Evolutionary conservation across 192 early-diverging fungal genomes (phyloP), one percentile per base, ranked within the genome.

Genomic region (Thoreauomyces humboldtii): DNA sequence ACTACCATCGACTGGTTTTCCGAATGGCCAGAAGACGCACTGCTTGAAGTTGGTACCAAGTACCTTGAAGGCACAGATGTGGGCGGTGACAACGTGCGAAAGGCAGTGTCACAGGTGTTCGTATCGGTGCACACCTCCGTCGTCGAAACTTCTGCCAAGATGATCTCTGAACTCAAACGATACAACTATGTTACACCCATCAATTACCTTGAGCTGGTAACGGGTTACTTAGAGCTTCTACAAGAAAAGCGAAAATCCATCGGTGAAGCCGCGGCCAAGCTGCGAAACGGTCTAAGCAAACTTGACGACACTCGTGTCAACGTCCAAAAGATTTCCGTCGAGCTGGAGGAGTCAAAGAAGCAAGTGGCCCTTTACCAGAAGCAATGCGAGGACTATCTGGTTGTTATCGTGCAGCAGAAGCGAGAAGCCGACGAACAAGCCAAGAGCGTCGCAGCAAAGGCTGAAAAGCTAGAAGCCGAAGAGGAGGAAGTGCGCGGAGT

Each of bases 341-440:
- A 85, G 50, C 65, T 85, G 14, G 83, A 85, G 67, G 78, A 75
- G 4, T 74, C 83, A 22, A 85, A 85, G 56, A 85, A 82, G 57
- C 82, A 85, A 43, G 83, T 85, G 9, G 83, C 80, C 0, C 77
- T 73, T 34, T 85, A 67, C 52, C 83, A 85, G 47, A 85, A 85
- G 61, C 82, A 85, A 56, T 85, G 83, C 61, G 84, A 86, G 61
- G 84, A 86, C 42, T 86, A 83, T 48, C 69, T 86, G 29, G 84
- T 86, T 5, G 70, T 85, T 24, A 86, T 86, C 74, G 84, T 86
- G 22, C 84, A 86, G 67, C 84, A 86, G 53, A 86, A 83, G 66
- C 64, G 84, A 4, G 84, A 86, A 50, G 84, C 84, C 6, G 84
- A 86, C 62, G 84, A 86, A 60, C 77, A 80, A 55, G 84, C 84